phyloP scores from a whole-genome alignment of 495 filamentous ascomycete species.

The Penicillium arizonense region DNA sequence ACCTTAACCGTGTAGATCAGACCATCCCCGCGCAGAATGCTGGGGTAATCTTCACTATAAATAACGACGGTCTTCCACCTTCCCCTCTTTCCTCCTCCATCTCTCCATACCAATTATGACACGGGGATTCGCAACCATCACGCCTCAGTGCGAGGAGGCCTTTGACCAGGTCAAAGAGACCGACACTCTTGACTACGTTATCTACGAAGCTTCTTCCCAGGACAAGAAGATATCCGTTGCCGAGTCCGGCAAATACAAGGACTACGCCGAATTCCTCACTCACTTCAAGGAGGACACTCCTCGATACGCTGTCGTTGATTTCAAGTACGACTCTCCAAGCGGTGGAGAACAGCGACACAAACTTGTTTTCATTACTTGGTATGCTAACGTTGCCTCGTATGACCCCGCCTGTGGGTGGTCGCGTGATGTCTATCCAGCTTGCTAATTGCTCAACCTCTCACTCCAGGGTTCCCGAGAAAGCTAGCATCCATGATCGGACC shows the following conservation, averaged over 20 bases:
- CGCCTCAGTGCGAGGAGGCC: slow-evolving; percentile 16
- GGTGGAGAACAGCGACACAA: slow-evolving; percentile 17
- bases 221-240: slow-evolving; percentile 26
- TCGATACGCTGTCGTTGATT: slow-evolving; percentile 18
- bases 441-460: neutral
- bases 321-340: slow-evolving; percentile 15
- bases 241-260: slow-evolving; percentile 17
- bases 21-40: neutral
- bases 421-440: neutral
- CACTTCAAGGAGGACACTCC: slow-evolving; percentile 16
- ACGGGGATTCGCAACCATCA: slow-evolving; percentile 19
- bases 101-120: slow-evolving; percentile 14
- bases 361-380: slow-evolving; percentile 24
- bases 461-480: slow-evolving; percentile 18
- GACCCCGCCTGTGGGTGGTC: neutral
- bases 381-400: neutral
- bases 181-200: slow-evolving; percentile 16
- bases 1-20: too few species aligned
- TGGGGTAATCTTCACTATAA: slow-evolving; percentile 4
- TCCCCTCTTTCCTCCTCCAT: neutral
- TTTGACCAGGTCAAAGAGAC: slow-evolving; percentile 24
- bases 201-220: slow-evolving; percentile 19
- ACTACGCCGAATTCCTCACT: slow-evolving; percentile 15
- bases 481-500: slow-evolving; percentile 18
- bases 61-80: neutral